These are phyloP conservation scores for Vanrija pseudolonga DNA, from an alignment of 1,284 basidiomycete species.

Conservation along the genomic window DNA sequence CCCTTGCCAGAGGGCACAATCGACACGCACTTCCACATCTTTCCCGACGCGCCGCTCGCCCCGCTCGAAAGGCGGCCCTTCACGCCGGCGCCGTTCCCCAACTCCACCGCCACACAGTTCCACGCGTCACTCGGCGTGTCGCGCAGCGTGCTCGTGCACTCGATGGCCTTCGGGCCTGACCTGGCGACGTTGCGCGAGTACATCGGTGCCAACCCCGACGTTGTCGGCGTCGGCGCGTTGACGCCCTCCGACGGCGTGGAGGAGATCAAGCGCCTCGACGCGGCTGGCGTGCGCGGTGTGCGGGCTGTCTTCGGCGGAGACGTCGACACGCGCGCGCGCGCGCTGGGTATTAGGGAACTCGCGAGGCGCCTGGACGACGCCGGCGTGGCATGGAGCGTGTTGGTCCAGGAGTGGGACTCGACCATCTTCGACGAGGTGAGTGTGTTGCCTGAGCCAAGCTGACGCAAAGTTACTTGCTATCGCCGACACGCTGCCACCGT, in stretches of 20 bases:
- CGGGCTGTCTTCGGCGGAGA: not conserved
- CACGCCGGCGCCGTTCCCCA: not conserved
- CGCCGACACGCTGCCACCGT: not conserved
- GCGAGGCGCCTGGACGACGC: not conserved
- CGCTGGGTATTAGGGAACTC: not conserved
- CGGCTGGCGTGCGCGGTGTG: constrained; percentile 4
- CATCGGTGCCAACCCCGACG: not conserved
- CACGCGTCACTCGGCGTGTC: constrained; percentile 2
- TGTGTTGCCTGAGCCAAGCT: not conserved
- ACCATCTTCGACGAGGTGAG: not conserved
- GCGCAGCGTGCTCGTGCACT: constrained; percentile 7
- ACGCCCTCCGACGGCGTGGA: not conserved
- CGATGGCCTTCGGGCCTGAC: constrained; percentile 1
- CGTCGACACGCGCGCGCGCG: not conserved
- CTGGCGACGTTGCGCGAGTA: not conserved
- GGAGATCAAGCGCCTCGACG: not conserved
- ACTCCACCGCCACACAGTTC: not conserved
- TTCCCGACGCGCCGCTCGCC: not conserved
- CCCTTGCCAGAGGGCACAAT: constrained; percentile 1
- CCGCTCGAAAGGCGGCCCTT: not conserved
- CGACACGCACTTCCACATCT: constrained; percentile 17
- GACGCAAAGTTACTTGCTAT: not conserved
- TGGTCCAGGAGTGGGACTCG: constrained; percentile 4
- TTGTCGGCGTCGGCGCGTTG: not conserved
- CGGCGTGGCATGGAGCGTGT: constrained; percentile 6